These are phyloP conservation scores for Lichtheimia ramosa DNA, from an alignment of 371 early-diverging fungal genomes.

Conservation along the genomic window DNA sequence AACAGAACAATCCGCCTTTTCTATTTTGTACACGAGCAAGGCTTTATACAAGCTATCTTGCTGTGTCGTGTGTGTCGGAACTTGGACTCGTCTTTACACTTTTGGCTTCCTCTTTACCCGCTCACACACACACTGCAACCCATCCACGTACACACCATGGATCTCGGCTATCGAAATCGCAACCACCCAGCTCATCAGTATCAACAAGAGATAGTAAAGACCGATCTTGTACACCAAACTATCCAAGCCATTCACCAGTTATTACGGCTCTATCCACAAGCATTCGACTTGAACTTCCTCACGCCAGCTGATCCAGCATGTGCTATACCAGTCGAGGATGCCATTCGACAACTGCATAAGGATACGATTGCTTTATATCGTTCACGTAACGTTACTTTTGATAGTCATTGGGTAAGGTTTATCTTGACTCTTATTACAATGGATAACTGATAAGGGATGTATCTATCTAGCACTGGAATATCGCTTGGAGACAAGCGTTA, in stretches of 20 bases:
- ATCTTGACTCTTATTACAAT: neutral
- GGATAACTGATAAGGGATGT: neutral
- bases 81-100: no score
- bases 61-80: no score
- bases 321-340: slow-evolving; percentile 13
- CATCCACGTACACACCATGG: neutral
- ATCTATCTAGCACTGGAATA: slow-evolving; percentile 18
- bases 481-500: slow-evolving; percentile 40
- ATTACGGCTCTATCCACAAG: slow-evolving; percentile 19
- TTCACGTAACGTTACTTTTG: slow-evolving; percentile 25
- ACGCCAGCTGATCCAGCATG: neutral
- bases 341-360: slow-evolving; percentile 25
- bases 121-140: no score
- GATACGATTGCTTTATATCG: slow-evolving; percentile 21
- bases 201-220: slow-evolving; percentile 36
- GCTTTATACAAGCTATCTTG: no score
- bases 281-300: slow-evolving; percentile 30
- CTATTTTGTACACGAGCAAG: no score
- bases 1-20: no score
- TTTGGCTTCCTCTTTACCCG: no score
- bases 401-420: slow-evolving; percentile 35
- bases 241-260: slow-evolving; percentile 26
- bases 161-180: slow-evolving; percentile 22
- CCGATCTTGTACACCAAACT: slow-evolving; percentile 26
- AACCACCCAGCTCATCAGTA: slow-evolving; percentile 34